phyloP scores from a whole-genome alignment of 2,329 filamentous ascomycete genomes.

The Penicillium sp. region DNA sequence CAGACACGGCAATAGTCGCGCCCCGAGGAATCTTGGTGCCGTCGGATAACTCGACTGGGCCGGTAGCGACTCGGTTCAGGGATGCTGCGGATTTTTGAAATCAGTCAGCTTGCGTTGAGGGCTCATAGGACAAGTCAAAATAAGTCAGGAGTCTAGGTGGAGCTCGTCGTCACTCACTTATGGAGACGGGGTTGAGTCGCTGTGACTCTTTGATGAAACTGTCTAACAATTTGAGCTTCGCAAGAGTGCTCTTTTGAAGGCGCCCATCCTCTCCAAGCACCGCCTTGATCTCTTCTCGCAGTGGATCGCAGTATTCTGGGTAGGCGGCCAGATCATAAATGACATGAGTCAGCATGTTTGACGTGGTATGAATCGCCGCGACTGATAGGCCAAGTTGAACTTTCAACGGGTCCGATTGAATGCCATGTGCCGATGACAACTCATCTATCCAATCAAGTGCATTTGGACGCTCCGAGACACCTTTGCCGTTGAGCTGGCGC shows the following conservation, averaged over 20 bases:
- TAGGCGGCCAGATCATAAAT: slow-evolving; percentile 50
- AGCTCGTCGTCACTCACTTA: slow-evolving; percentile 17
- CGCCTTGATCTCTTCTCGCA: slow-evolving; percentile 48
- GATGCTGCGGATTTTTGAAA: slow-evolving; percentile 12
- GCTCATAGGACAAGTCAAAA: not conserved
- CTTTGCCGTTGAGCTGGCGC: slow-evolving; percentile 15
- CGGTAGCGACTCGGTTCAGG: slow-evolving; percentile 21
- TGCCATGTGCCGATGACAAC: slow-evolving; percentile 5
- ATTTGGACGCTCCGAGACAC: slow-evolving; percentile 17
- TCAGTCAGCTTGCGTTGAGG: no score
- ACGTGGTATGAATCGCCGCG: slow-evolving; percentile 32
- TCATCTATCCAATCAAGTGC: slow-evolving; percentile 28
- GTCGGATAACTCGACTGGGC: slow-evolving; percentile 24
- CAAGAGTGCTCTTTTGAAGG: slow-evolving; percentile 27
- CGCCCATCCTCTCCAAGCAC: slow-evolving; percentile 40
- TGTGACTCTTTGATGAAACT: slow-evolving; percentile 33
- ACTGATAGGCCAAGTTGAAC: slow-evolving; percentile 25
- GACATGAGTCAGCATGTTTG: slow-evolving; percentile 40
- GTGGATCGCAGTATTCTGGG: slow-evolving; percentile 46
- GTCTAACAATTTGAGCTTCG: slow-evolving; percentile 32
- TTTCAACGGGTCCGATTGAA: slow-evolving; percentile 11
- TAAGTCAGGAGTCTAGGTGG: not conserved
- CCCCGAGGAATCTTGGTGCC: slow-evolving; percentile 28
- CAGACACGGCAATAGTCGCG: slow-evolving; percentile 21
- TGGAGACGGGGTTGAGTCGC: slow-evolving; percentile 21